Conservation (phyloP, 768 basidiomycete genomes). For the Calocybe gangraenosa region DNA sequence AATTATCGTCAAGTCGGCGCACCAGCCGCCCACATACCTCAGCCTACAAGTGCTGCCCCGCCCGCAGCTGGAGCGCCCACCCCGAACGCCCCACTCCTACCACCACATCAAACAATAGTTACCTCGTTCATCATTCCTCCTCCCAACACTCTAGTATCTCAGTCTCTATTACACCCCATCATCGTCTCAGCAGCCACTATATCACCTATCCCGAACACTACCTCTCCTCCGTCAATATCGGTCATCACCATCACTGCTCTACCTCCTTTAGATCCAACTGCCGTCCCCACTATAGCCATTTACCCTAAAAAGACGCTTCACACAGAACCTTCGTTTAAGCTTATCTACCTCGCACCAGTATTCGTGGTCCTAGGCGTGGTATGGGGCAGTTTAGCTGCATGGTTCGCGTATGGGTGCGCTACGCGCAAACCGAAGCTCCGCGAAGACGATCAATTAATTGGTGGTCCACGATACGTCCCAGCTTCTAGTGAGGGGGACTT, state of each 20-base stretch:
- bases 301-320: conserved; percentile 5
- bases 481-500: conserved; percentile 14
- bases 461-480: conserved; percentile 23
- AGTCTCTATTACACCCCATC: neutral
- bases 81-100: neutral
- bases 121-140: neutral
- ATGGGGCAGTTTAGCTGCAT: conserved; percentile 25
- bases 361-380: conserved; percentile 27
- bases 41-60: conserved; percentile 1
- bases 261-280: conserved; percentile 6
- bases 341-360: conserved; percentile 25
- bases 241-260: conserved; percentile 11
- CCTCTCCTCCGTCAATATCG: neutral
- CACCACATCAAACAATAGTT: neutral
- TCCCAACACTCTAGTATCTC: neutral
- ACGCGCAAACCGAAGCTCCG: conserved; percentile 19
- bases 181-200: neutral
- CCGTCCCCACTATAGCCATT: conserved; percentile 1
- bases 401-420: conserved; percentile 33
- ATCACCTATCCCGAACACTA: conserved; percentile 10
- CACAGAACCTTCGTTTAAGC: conserved; percentile 5
- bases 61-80: conserved; percentile 1
- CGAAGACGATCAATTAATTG: conserved; percentile 7
- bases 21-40: neutral
- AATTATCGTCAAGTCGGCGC: conserved; percentile 10